Percentiles rank a stretch among this genome's conserved stretches.
Conservation (phyloP, 2,329 filamentous ascomycete species). For the Sarocladium brachiariae region DNA sequence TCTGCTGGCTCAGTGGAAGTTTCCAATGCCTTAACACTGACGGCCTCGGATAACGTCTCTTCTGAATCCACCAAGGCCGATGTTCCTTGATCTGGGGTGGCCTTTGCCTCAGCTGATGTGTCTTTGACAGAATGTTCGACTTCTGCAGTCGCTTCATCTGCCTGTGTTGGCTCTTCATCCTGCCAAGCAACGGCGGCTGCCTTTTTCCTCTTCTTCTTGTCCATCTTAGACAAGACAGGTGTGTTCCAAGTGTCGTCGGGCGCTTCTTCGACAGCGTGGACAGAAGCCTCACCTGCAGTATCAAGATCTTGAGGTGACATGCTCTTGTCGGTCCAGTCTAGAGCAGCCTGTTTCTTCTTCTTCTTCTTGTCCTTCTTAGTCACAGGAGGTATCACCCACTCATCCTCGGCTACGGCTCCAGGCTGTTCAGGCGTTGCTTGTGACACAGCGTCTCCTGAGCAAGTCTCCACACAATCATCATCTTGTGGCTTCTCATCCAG, state of each 20-base stretch:
- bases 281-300: conserved; percentile 4
- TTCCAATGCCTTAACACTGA: too few relatives aligned
- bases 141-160: neutral
- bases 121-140: neutral
- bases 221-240: conserved; percentile 13
- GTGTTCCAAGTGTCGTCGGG: neutral
- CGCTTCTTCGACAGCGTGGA: neutral
- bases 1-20: neutral
- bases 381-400: conserved; percentile 7
- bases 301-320: conserved; percentile 12
- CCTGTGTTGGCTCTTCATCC: neutral
- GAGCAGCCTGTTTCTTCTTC: conserved; percentile 23
- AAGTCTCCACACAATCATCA: neutral
- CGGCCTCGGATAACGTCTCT: neutral
- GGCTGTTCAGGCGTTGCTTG: neutral
- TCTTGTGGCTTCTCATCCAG: neutral
- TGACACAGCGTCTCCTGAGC: neutral
- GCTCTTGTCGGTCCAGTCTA: conserved; percentile 16
- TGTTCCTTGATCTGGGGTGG: too few relatives aligned
- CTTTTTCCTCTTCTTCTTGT: conserved; percentile 19
- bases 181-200: conserved; percentile 9
- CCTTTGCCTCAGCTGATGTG: too few relatives aligned
- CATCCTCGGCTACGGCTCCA: neutral
- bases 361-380: conserved; percentile 24
- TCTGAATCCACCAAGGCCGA: neutral